Evolutionary conservation across 129 eudicot species (phyloP), one percentile per base, ranked within the genome.

Genomic region (Dittrichia graveolens): DNA sequence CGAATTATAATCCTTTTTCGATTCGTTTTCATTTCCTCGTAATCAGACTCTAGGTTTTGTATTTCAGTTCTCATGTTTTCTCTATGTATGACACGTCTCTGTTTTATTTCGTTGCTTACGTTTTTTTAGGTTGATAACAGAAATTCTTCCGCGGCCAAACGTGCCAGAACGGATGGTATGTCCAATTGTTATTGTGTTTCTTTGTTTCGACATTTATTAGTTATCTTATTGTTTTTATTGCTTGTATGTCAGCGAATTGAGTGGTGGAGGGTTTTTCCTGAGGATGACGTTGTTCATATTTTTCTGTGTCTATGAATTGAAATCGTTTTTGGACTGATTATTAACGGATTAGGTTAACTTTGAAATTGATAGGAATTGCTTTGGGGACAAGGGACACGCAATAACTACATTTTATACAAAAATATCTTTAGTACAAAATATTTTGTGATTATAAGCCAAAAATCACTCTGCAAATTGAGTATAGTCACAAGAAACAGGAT

Each of bases 91-190:
- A 18, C 61, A 3, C 14, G 45, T 56, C 48, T 60, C 31, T 40
- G 46, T 13, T 24, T 12, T 31, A 1, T 70, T 35, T 13, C 8
- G 19, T 14, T 64, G n/a, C 5, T 65, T 62, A 4, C 13, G 44
- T 64, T 45, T 31, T 47, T 56, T 8, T 67, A 92, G 98, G 91
- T 87, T 61, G 98, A 92, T 78, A 92, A 67, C 84, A 78, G 96
- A 48, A 89, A 85, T 70, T 85, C 98, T 41, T 87, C 98, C 1
- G 96, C 94, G 1, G 82, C 85, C 43, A 92, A 92, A 58, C 98
- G 98, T 63, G 91, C 98, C 11, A 81, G 98, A 65, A 92, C 98
- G 38, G 98, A 92, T 78, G 96, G 98, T 92, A 89, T 76, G 72
- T 39, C 7, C 10, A 18, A 69, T 53, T 54, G 44, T 18, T 53